A percentile compares a stretch with the other conserved stretches of the same genome.
Evolutionary conservation across 2,329 filamentous ascomycete species (phyloP).

Genomic region (Trichoderma guizhouense): DNA sequence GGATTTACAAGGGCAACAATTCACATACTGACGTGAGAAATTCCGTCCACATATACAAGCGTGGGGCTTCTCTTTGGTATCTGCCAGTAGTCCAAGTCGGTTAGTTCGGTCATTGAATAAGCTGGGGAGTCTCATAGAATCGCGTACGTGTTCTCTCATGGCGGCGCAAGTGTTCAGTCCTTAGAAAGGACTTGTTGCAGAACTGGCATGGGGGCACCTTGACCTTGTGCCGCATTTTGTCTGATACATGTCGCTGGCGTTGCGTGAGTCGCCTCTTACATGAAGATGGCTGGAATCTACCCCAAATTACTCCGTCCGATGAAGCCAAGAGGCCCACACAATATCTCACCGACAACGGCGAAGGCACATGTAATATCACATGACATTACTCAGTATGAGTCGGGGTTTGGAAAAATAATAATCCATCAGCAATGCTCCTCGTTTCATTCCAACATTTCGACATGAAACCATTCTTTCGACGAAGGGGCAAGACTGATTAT

Average conservation of each 20-base stretch:
- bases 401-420: not conserved
- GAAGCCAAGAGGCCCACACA: not conserved
- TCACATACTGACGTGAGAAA: slow-evolving; percentile 3
- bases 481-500: not conserved
- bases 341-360: not conserved
- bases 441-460: not conserved
- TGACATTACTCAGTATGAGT: not conserved
- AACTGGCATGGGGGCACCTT: slow-evolving; percentile 9
- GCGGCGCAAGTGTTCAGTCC: slow-evolving; percentile 7
- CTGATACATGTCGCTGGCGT: not conserved
- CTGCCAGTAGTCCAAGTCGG: not conserved
- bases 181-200: slow-evolving; percentile 6
- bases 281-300: not conserved
- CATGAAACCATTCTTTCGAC: not conserved
- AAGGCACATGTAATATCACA: not conserved
- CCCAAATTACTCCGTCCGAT: not conserved
- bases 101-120: not conserved
- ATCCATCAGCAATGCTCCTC: not conserved
- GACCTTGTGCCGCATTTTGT: slow-evolving; percentile 10
- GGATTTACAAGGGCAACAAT: not conserved
- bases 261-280: not conserved
- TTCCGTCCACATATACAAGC: slow-evolving; percentile 9
- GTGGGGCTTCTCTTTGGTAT: slow-evolving; percentile 12
- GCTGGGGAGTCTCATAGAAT: not conserved
- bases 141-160: slow-evolving; percentile 11